phyloP scores from a whole-genome alignment of 805 yeast species.

The Hermanozyma aechmeae region DNA sequence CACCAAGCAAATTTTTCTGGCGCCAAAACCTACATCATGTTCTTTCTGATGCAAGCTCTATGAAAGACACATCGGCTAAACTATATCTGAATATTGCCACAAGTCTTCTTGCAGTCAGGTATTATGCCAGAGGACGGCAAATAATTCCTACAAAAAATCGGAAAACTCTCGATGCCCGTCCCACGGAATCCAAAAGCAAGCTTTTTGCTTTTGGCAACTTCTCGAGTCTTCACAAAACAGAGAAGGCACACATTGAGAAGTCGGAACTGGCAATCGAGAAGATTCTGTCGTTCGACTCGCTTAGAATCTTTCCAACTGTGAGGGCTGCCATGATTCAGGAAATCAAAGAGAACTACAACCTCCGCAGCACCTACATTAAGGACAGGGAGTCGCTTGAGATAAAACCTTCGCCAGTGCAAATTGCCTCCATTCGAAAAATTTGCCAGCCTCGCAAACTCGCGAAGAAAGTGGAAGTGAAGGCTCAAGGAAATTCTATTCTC shows the following conservation, averaged over 20 bases:
- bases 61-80: neutral
- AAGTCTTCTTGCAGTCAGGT: neutral
- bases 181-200: constrained; percentile 4
- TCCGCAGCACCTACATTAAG: constrained; percentile 23
- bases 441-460: constrained; percentile 33
- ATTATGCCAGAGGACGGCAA: constrained; percentile 3
- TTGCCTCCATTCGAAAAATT: constrained; percentile 55
- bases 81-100: constrained; percentile 2
- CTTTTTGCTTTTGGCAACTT: constrained; percentile 14
- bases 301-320: constrained; percentile 59
- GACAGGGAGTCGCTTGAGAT: constrained; percentile 23
- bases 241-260: constrained; percentile 8
- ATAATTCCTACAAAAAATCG: neutral
- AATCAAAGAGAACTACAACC: constrained; percentile 30
- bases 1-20: no score
- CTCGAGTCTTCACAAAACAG: constrained; percentile 12
- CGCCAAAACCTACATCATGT: no score
- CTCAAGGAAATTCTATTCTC: constrained; percentile 13
- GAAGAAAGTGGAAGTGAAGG: constrained; percentile 15
- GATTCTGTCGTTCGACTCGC: constrained; percentile 54
- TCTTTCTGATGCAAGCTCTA: neutral
- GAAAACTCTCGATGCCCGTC: neutral
- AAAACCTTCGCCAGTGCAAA: constrained; percentile 75
- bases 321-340: constrained; percentile 50
- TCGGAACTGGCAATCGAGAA: constrained; percentile 24